Percentiles rank a stretch among this genome's conserved stretches.
Evolutionary conservation across 352 stramenopile genomes (phyloP).

Genomic region (Phytophthora pinifolia): DNA sequence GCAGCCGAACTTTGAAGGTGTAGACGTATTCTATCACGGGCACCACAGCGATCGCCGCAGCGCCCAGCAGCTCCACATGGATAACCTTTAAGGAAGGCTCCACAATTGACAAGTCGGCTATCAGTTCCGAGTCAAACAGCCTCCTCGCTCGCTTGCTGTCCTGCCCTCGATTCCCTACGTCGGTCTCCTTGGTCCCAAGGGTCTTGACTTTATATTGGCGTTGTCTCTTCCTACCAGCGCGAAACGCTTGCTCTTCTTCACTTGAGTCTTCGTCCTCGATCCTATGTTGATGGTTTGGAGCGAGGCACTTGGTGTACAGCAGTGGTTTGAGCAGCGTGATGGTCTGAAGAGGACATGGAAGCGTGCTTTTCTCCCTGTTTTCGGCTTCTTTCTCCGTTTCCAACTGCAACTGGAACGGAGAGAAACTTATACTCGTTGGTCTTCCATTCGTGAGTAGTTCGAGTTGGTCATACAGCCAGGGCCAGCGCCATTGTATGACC

Average conservation of each 20-base stretch:
- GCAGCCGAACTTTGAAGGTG: slow-evolving; percentile 35
- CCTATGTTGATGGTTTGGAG: slow-evolving; percentile 8
- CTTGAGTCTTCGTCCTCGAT: slow-evolving; percentile 1
- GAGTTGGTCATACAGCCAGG: slow-evolving; percentile 34
- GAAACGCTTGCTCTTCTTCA: slow-evolving; percentile 1
- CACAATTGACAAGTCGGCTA: neutral
- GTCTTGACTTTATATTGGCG: neutral
- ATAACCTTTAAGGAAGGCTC: slow-evolving; percentile 9
- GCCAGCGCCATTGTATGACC: slow-evolving; percentile 34
- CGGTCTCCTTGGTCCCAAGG: slow-evolving; percentile 2
- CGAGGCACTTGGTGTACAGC: slow-evolving; percentile 17
- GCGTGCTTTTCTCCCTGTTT: neutral
- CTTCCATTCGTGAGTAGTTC: slow-evolving; percentile 11
- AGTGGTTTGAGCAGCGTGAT: slow-evolving; percentile 23
- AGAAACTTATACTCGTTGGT: neutral
- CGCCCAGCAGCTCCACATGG: slow-evolving; percentile 42
- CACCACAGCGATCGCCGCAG: slow-evolving; percentile 33
- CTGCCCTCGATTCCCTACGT: neutral
- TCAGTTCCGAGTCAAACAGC: slow-evolving; percentile 7
- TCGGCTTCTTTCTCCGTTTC: neutral
- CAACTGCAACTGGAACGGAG: slow-evolving; percentile 17
- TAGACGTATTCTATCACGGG: slow-evolving; percentile 58
- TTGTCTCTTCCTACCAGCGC: slow-evolving; percentile 9
- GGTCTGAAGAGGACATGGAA: slow-evolving; percentile 19
- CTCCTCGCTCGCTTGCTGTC: slow-evolving; percentile 12